A percentile compares a stretch with the other conserved stretches of the same genome.
Conservation (phyloP, 805 yeast species). For the Kluyveromyces dobzhanskii region DNA sequence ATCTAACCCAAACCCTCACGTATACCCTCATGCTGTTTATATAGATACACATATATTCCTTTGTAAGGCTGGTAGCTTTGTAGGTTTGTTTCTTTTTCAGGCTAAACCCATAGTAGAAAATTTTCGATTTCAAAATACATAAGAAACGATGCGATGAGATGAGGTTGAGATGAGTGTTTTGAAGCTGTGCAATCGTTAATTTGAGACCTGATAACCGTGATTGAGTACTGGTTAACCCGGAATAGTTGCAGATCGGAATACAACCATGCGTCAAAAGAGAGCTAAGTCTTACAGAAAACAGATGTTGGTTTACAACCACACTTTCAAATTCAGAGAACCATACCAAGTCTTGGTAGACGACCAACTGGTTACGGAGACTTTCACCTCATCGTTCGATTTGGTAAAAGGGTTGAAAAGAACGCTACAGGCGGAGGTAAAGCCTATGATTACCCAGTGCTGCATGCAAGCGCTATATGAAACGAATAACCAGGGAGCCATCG, state of each 20-base stretch:
- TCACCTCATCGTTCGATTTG: conserved; percentile 65
- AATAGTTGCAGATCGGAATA: neutral
- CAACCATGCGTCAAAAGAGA: conserved; percentile 84
- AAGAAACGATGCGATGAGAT: conserved; percentile 12
- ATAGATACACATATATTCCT: too few relatives aligned
- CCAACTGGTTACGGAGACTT: conserved; percentile 58
- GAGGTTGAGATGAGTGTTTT: conserved; percentile 10
- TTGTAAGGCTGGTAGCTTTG: too few relatives aligned
- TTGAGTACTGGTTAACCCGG: too few relatives aligned
- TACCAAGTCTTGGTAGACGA: conserved; percentile 86
- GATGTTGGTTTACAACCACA: conserved; percentile 72
- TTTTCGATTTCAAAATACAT: neutral
- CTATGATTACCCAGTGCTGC: conserved; percentile 93
- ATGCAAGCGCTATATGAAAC: conserved; percentile 75
- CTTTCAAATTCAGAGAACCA: conserved; percentile 90
- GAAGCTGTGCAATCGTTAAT: too few relatives aligned
- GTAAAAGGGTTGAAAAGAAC: conserved; percentile 73
- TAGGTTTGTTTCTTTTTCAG: neutral
- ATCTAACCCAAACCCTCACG: too few relatives aligned
- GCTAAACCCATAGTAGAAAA: neutral
- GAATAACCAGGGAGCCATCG: conserved; percentile 68
- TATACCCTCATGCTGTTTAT: too few relatives aligned
- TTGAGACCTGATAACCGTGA: too few relatives aligned
- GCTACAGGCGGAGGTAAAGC: conserved; percentile 76
- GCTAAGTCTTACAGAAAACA: conserved; percentile 92